Conservation (phyloP, 495 filamentous ascomycete species). For the Trichocladium uniseriatum region DNA sequence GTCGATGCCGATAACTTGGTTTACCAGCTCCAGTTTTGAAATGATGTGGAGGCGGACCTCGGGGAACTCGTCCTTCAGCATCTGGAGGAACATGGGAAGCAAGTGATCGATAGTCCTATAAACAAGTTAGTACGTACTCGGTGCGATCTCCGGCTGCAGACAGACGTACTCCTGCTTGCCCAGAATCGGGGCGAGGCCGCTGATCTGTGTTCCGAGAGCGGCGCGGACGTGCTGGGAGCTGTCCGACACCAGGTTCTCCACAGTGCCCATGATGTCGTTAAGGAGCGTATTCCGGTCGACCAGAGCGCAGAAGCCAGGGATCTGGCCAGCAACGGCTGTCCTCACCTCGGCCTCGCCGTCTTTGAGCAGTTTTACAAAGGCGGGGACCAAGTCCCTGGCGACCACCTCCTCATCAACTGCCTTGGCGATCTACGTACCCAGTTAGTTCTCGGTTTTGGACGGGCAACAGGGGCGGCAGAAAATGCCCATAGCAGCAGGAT, state of each 20-base stretch:
- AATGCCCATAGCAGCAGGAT: not conserved
- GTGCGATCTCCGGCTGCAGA: too few species aligned
- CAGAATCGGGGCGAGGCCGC: conserved; percentile 89
- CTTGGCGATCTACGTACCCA: conserved; percentile 68
- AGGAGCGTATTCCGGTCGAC: conserved; percentile 81
- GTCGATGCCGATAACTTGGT: conserved; percentile 97
- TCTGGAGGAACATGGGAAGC: conserved; percentile 96
- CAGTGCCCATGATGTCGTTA: conserved; percentile 92
- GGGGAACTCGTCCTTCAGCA: conserved; percentile 99
- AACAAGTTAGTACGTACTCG: conserved; percentile 7
- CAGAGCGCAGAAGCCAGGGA: conserved; percentile 88
- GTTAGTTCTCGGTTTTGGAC: conserved; percentile 2
- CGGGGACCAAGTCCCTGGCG: conserved; percentile 83
- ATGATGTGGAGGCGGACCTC: conserved; percentile 98
- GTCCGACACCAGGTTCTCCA: conserved; percentile 93
- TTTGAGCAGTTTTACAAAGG: conserved; percentile 95
- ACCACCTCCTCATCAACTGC: conserved; percentile 97
- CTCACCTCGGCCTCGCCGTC: conserved; percentile 96
- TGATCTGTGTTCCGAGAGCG: conserved; percentile 92
- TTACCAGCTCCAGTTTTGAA: conserved; percentile 93
- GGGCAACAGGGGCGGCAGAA: too few species aligned
- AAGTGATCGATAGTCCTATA: conserved; percentile 86
- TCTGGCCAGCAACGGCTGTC: conserved; percentile 94
- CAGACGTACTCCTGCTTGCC: conserved; percentile 87
- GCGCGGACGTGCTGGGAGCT: conserved; percentile 94